Evolutionary conservation across 192 early-diverging fungal genomes (phyloP).

Genomic region (Rhizoclosmatium globosum): DNA sequence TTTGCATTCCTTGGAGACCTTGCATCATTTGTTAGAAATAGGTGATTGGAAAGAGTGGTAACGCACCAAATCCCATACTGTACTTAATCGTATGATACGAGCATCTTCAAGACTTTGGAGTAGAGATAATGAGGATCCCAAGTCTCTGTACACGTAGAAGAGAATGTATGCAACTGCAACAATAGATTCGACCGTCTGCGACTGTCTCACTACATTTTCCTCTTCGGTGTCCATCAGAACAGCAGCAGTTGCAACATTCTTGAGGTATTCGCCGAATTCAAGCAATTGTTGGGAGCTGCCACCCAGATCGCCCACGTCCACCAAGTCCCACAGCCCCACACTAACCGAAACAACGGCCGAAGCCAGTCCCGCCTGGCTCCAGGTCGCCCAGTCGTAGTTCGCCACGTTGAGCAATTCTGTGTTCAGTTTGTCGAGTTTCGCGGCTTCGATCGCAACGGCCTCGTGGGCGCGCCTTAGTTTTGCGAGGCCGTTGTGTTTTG

Average conservation of each 20-base stretch:
- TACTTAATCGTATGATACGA: conserved; percentile 30
- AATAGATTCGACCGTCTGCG: conserved; percentile 11
- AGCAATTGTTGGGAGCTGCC: background rate
- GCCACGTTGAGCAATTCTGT: background rate
- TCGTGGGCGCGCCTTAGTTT: background rate
- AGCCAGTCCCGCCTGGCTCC: background rate
- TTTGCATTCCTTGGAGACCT: conserved; percentile 23
- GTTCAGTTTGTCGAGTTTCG: background rate
- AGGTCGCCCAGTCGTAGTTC: background rate
- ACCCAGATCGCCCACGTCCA: background rate
- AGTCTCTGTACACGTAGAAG: conserved; percentile 45
- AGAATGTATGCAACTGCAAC: conserved; percentile 36
- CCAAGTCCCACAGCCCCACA: background rate
- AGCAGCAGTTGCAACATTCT: background rate
- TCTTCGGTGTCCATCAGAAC: background rate
- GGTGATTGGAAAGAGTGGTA: no score
- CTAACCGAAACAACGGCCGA: background rate
- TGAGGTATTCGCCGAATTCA: background rate
- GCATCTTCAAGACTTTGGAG: conserved; percentile 37
- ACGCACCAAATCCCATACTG: conserved; percentile 31
- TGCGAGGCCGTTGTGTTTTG: background rate
- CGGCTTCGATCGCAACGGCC: background rate
- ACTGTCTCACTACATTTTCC: background rate
- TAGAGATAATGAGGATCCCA: conserved; percentile 32
- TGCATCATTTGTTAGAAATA: background rate